Evolutionary conservation across 768 basidiomycete species (phyloP).

Genomic region (Russula sp.): DNA sequence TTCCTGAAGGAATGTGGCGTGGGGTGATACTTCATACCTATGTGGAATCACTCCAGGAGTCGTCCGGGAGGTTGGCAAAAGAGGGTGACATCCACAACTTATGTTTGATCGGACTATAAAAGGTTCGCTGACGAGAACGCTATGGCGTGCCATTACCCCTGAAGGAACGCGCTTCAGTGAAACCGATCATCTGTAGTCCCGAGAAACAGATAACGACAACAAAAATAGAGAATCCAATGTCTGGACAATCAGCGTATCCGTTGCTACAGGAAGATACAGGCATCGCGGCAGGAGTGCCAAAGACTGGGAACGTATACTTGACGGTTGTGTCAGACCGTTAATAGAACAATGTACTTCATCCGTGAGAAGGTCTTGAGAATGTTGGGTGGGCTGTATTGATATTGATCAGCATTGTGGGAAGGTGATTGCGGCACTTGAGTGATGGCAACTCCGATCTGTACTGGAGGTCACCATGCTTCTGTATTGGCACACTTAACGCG

Average conservation of each 20-base stretch:
- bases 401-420: neutral
- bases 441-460: neutral
- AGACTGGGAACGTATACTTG: neutral
- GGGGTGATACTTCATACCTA: neutral
- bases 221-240: neutral
- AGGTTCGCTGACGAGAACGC: constrained; percentile 12
- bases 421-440: neutral
- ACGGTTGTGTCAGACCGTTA: neutral
- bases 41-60: neutral
- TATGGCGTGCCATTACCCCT: neutral
- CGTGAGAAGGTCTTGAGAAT: neutral
- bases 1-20: neutral
- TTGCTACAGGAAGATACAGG: neutral
- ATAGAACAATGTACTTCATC: neutral
- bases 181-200: neutral
- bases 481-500: neutral
- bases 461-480: neutral
- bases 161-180: neutral
- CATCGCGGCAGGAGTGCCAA: neutral
- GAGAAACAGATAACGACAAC: neutral
- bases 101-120: neutral
- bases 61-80: neutral
- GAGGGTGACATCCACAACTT: neutral
- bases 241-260: neutral
- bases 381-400: neutral